Conservation (phyloP, 805 yeast species). For the Candida easanensis region DNA sequence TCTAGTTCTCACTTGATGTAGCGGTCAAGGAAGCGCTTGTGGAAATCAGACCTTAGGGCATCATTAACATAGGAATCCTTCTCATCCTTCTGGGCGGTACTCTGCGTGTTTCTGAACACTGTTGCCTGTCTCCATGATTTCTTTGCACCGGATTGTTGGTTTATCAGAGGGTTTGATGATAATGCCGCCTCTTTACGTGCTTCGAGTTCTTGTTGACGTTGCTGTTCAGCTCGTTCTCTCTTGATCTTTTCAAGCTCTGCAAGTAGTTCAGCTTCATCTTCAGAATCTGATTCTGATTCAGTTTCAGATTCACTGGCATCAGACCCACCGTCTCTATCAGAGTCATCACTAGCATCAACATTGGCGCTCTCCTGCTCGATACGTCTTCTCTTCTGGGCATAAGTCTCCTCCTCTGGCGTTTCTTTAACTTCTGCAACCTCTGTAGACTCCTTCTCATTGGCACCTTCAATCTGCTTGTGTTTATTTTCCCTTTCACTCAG, state of each 20-base stretch:
- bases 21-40: conserved; percentile 22
- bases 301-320: conserved; percentile 29
- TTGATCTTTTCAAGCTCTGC: conserved; percentile 39
- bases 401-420: conserved; percentile 6
- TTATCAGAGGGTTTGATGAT: conserved; percentile 28
- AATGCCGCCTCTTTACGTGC: conserved; percentile 23
- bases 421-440: conserved; percentile 11
- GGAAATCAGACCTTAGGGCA: conserved; percentile 22
- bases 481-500: conserved; percentile 18
- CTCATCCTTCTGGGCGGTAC: conserved; percentile 21
- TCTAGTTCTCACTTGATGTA: conserved; percentile 14
- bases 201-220: conserved; percentile 28
- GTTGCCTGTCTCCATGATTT: conserved; percentile 36
- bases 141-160: conserved; percentile 13
- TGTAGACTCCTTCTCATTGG: background rate
- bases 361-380: conserved; percentile 34
- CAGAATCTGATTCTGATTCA: conserved; percentile 31
- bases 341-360: conserved; percentile 31
- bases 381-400: conserved; percentile 16
- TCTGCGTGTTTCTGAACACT: conserved; percentile 27
- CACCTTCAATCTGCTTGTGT: conserved; percentile 12
- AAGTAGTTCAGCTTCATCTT: conserved; percentile 44
- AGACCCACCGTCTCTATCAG: background rate
- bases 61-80: conserved; percentile 34
- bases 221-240: conserved; percentile 31